Percentiles rank a stretch among this genome's conserved stretches.
Evolutionary conservation across 257 asterid species (phyloP).

Genomic region (Gynochthodes officinalis): DNA sequence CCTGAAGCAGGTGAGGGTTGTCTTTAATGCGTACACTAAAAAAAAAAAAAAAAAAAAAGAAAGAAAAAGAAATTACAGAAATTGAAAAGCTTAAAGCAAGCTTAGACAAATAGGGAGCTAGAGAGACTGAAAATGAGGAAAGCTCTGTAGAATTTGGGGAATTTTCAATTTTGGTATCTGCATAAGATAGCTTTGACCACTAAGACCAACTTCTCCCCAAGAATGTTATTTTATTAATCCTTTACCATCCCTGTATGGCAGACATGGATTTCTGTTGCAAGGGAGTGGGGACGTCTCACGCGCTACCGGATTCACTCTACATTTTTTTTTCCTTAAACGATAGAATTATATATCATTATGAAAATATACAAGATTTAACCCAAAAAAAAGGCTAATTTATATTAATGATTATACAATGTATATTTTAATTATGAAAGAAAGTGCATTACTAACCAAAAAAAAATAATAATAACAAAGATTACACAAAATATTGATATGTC

Average conservation of each 20-base stretch:
- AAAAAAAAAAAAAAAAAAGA: no score
- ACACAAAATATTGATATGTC: no score
- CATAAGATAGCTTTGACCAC: conserved; percentile 13
- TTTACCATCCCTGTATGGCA: conserved; percentile 29
- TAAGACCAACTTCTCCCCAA: conserved; percentile 16
- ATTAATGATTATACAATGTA: no score
- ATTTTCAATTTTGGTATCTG: not conserved
- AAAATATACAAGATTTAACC: no score
- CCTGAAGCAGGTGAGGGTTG: conserved; percentile 3
- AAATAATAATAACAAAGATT: no score
- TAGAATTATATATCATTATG: no score
- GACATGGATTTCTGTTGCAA: conserved; percentile 20
- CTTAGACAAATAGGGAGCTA: conserved; percentile 1
- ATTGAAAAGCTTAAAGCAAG: no score
- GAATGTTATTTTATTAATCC: not conserved
- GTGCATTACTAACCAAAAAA: no score
- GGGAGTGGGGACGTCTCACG: not conserved
- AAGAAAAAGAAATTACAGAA: not conserved
- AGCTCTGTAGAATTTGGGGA: conserved; percentile 1
- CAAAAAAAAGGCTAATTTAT: no score
- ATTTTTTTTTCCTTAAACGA: no score
- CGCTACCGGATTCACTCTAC: not conserved
- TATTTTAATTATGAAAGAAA: no score
- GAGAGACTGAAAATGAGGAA: conserved; percentile 19
- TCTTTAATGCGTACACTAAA: not conserved